A percentile compares a stretch with the other conserved stretches of the same genome.
These are phyloP conservation scores for Orbilia oligospora DNA, from an alignment of 2,329 filamentous ascomycete species.

Conservation along the genomic window DNA sequence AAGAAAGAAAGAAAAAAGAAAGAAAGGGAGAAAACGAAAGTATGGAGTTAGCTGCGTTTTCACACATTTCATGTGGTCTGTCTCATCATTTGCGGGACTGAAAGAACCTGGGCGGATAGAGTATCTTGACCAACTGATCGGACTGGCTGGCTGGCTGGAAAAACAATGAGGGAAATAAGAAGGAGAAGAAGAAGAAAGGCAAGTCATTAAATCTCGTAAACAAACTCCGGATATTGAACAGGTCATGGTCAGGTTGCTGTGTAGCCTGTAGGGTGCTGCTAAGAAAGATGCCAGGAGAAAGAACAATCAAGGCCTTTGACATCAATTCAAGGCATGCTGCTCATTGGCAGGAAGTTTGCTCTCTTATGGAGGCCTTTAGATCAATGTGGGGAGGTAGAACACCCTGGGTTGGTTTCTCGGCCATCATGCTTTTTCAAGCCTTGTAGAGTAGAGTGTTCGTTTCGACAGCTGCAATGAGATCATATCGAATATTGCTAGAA, in stretches of 20 bases:
- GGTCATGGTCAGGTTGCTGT: slow-evolving; percentile 7
- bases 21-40: background rate
- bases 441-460: background rate
- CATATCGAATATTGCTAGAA: slow-evolving; percentile 40
- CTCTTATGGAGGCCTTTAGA: background rate
- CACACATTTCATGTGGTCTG: slow-evolving; percentile 41
- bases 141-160: background rate
- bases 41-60: slow-evolving; percentile 1
- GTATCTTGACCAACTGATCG: background rate
- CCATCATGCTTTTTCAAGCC: too few relatives aligned
- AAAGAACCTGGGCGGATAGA: background rate
- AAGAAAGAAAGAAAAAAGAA: slow-evolving; percentile 1
- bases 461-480: background rate
- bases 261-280: background rate
- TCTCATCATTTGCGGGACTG: slow-evolving; percentile 26
- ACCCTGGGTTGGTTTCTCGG: background rate
- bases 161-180: too few relatives aligned
- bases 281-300: background rate
- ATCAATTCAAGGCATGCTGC: background rate
- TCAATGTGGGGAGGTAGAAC: background rate
- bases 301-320: background rate
- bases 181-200: slow-evolving; percentile 27
- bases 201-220: slow-evolving; percentile 42
- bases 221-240: slow-evolving; percentile 10
- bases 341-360: background rate